These are phyloP conservation scores for Bolboschoenoplectus hybrid DNA, from an alignment of 202 grass and related monocot genomes.

Conservation along the genomic window DNA sequence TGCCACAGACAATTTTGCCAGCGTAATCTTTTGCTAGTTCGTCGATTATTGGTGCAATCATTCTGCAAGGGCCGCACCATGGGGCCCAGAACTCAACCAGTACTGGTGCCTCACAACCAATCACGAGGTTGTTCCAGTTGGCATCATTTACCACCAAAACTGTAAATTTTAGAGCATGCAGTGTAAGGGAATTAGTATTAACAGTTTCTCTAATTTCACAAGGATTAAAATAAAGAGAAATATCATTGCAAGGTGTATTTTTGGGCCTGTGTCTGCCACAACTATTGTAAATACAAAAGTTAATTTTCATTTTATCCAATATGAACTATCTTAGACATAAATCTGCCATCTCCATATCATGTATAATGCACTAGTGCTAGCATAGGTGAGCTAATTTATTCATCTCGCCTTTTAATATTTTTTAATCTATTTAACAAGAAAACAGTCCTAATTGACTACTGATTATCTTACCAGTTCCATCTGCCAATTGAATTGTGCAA, in stretches of 20 bases:
- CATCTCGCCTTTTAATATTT: neutral
- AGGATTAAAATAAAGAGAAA: neutral
- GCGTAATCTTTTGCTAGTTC: constrained; percentile 91
- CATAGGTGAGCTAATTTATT: neutral
- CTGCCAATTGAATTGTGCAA: neutral
- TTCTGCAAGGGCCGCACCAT: constrained; percentile 95
- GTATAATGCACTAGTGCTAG: neutral
- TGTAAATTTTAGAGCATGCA: constrained; percentile 33
- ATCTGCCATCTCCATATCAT: neutral
- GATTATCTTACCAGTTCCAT: neutral
- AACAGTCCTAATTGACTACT: neutral
- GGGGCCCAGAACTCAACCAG: constrained; percentile 99
- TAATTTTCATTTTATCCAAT: neutral
- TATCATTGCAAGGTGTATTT: neutral
- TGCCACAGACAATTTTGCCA: constrained; percentile 79
- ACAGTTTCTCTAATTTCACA: neutral
- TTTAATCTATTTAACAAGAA: neutral
- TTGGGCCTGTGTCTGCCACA: neutral
- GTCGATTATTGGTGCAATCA: constrained; percentile 89
- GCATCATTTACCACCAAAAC: constrained; percentile 68
- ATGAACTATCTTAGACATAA: neutral
- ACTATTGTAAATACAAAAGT: neutral
- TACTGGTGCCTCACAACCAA: constrained; percentile 63
- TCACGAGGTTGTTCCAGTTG: constrained; percentile 72
- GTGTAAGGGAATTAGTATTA: neutral